phyloP scores from a whole-genome alignment of 1,139 yeast genomes.

The Insectozyma bohioensis region DNA sequence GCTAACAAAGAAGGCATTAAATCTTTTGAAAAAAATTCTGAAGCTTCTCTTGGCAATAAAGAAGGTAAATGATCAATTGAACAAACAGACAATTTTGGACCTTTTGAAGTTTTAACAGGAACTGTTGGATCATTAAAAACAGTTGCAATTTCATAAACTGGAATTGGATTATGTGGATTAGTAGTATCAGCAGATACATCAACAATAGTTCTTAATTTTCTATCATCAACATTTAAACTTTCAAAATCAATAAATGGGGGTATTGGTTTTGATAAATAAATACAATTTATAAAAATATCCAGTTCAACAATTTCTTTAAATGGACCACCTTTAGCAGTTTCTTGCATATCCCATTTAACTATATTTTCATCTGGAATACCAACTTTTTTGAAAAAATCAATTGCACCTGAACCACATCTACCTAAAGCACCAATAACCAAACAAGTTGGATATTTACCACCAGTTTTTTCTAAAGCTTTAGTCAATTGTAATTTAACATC shows the following conservation, averaged over 20 bases:
- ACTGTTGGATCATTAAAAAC: slow-evolving; percentile 91
- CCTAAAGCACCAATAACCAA: slow-evolving; percentile 96
- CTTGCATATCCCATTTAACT: slow-evolving; percentile 94
- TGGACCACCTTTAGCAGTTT: slow-evolving; percentile 97
- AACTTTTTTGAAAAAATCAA: slow-evolving; percentile 73
- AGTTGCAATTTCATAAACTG: slow-evolving; percentile 87
- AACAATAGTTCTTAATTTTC: slow-evolving; percentile 87
- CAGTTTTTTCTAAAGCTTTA: slow-evolving; percentile 57
- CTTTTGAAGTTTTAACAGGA: slow-evolving; percentile 68
- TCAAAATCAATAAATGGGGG: slow-evolving; percentile 84
- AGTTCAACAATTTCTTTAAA: slow-evolving; percentile 85
- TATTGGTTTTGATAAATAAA: slow-evolving; percentile 88
- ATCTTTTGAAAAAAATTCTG: slow-evolving; percentile 85
- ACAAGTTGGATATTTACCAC: slow-evolving; percentile 72
- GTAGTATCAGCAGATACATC: slow-evolving; percentile 99
- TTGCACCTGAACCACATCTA: slow-evolving; percentile 98
- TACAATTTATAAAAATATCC: slow-evolving; percentile 93
- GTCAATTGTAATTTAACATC: slow-evolving; percentile 66
- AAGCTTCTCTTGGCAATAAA: slow-evolving; percentile 92
- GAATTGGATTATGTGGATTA: slow-evolving; percentile 96
- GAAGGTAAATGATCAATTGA: slow-evolving; percentile 98
- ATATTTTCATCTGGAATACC: slow-evolving; percentile 88
- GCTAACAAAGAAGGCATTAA: slow-evolving; percentile 84
- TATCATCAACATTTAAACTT: slow-evolving; percentile 57
- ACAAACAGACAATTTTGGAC: slow-evolving; percentile 86